Evolutionary conservation across 1,284 basidiomycete species (phyloP), one percentile per base, ranked within the genome.

Genomic region (Porogramme epimiltina): DNA sequence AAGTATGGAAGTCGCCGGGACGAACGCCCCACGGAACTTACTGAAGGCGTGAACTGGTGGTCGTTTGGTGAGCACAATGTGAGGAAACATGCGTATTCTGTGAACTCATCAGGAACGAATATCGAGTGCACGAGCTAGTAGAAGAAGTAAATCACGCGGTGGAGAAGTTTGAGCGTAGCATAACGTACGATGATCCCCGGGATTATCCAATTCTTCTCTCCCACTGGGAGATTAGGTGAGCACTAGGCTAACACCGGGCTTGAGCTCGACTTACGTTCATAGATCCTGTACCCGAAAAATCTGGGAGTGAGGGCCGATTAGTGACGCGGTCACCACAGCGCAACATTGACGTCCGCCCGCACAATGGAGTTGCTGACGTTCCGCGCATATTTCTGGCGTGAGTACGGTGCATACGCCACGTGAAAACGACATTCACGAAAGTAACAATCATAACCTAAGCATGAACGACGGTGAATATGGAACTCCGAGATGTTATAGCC

Each of bases 401-500:
- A 16, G 28, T 13, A 31, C 6, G 13, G 8, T 4, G 40, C 39
- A 9, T 22, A 6, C 1, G 36, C 24, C 19, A 4, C 4, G 39
- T 3, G 4, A 33, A 15, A 9, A 6, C 24, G 28, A 8, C 0
- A 53, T 60, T 34, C 10, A 60, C 62, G 33, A 58, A 58, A 5
- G 62, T 50, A 16, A 64, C 54, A 42, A 64, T 59, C 62, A 64
- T 62, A 1, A 46, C 45, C 62, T 64, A n/a, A 0, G n/a, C 22
- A 3, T 4, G 9, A 11, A 23, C 9, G 11, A 45, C 9, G 9
- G n/a, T 36, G 16, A n/a, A 37, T 5, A 18, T 18, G 22, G 4
- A 2, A 3, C 18, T 24, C 20, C 26, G 23, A 28, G 18, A 16
- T 3, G 25, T 3, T 13, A 23, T 18, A 10, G n/a, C 2, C 9